A percentile compares a stretch with the other conserved stretches of the same genome.
Evolutionary conservation across 306 rosid species (phyloP).

Genomic region (Arachis stenosperma): DNA sequence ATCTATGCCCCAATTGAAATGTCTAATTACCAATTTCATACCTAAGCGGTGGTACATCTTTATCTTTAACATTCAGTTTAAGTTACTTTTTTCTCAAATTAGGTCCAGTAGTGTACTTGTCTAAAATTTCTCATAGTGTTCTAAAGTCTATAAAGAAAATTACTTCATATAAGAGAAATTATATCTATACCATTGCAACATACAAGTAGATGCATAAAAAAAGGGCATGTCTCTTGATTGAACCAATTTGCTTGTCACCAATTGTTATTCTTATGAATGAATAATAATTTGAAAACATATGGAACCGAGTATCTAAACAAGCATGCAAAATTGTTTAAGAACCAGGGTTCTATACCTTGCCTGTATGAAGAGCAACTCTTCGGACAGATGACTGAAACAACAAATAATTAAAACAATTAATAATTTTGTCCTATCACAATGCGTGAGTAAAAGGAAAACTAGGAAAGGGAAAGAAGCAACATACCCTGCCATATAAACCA

Average conservation of each 20-base stretch:
- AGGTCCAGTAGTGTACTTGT: conserved; percentile 5
- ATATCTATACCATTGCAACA: not conserved
- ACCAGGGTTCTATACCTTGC: conserved; percentile 63
- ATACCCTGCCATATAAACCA: conserved; percentile 73
- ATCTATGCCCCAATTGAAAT: not conserved
- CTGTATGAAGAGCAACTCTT: conserved; percentile 76
- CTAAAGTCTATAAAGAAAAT: not conserved
- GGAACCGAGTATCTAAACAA: not conserved
- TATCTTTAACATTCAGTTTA: not conserved
- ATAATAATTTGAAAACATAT: conserved; percentile 17
- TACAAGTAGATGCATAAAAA: conserved; percentile 3
- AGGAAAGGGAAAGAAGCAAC: not conserved
- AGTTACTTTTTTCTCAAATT: not conserved
- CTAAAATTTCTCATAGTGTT: not conserved
- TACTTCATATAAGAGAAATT: not conserved
- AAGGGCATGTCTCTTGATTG: conserved; percentile 4
- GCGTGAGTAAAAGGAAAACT: not conserved
- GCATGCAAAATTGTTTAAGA: conserved; percentile 29
- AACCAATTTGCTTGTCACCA: not conserved
- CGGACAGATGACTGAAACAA: conserved; percentile 88
- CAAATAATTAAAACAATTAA: conserved; percentile 1
- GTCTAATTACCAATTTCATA: not conserved
- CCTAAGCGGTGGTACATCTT: not conserved
- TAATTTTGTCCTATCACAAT: not conserved
- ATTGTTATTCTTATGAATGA: not conserved